phyloP scores from a whole-genome alignment of 306 rosid species.

The Quercus gilva region DNA sequence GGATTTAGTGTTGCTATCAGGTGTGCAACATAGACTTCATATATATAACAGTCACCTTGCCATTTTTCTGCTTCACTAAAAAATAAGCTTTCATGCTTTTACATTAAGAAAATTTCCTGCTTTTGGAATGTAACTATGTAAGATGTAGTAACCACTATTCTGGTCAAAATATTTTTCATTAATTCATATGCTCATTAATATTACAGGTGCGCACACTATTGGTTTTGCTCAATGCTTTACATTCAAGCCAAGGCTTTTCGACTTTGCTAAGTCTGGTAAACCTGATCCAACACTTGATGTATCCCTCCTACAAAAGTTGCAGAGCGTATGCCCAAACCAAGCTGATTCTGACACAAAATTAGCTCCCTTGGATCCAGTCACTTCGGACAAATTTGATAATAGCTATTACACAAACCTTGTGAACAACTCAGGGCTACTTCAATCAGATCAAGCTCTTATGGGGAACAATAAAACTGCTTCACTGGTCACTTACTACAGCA shows the following conservation, averaged over 20 bases:
- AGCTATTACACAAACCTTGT: constrained; percentile 60
- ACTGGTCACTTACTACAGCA: constrained; percentile 55
- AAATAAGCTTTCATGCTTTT: not conserved
- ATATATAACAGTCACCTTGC: not conserved
- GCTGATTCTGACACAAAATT: constrained; percentile 58
- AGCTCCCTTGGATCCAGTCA: constrained; percentile 56
- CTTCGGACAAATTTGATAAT: constrained; percentile 64
- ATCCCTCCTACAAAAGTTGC: constrained; percentile 43
- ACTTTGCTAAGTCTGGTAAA: constrained; percentile 61
- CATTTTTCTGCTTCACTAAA: not conserved
- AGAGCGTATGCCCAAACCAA: constrained; percentile 56
- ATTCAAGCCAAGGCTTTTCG: constrained; percentile 75
- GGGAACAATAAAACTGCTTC: constrained; percentile 52
- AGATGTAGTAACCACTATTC: not conserved
- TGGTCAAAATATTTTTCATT: not conserved
- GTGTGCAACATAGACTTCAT: constrained; percentile 30
- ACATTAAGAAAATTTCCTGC: too few species aligned
- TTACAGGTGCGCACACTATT: constrained; percentile 74
- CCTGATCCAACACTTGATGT: constrained; percentile 66
- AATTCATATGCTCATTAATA: not conserved
- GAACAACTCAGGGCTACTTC: constrained; percentile 64
- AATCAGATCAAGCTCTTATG: constrained; percentile 77
- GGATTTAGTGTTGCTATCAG: constrained; percentile 82
- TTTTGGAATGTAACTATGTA: too few species aligned
- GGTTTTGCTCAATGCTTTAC: constrained; percentile 87